Conservation (phyloP, 2,329 filamentous ascomycete genomes). For the Epichloe typhina region DNA sequence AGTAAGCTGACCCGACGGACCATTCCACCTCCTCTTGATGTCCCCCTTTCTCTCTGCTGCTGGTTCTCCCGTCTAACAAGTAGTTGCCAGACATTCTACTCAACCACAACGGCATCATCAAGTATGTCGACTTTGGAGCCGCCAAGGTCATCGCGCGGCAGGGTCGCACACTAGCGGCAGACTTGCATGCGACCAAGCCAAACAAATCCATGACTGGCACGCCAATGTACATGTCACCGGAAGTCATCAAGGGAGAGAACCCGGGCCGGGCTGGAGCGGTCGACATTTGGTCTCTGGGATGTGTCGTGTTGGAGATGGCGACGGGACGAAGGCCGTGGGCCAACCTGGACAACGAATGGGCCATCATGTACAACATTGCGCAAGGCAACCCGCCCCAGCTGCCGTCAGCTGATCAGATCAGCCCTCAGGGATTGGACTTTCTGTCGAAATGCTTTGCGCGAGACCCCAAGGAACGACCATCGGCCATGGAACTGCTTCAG, state of each 20-base stretch:
- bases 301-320: conserved; percentile 94
- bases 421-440: conserved; percentile 75
- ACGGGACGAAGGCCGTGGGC: conserved; percentile 92
- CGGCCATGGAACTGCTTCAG: conserved; percentile 78
- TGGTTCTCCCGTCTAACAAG: conserved; percentile 7
- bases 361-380: conserved; percentile 99
- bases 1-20: conserved; percentile 41
- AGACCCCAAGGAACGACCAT: conserved; percentile 66
- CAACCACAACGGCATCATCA: conserved; percentile 96
- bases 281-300: conserved; percentile 93
- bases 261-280: conserved; percentile 72
- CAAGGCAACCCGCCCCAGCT: conserved; percentile 87
- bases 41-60: not conserved
- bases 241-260: conserved; percentile 87
- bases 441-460: conserved; percentile 73
- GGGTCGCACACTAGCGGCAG: conserved; percentile 65
- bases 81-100: conserved; percentile 64
- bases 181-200: conserved; percentile 45
- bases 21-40: not conserved
- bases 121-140: conserved; percentile 96
- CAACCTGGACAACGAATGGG: conserved; percentile 95
- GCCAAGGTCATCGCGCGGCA: conserved; percentile 94
- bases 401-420: conserved; percentile 71
- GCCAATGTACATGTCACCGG: conserved; percentile 99
- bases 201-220: conserved; percentile 95